These are phyloP conservation scores for Ephemerocybe angulata DNA, from an alignment of 768 basidiomycete species.

Conservation along the genomic window DNA sequence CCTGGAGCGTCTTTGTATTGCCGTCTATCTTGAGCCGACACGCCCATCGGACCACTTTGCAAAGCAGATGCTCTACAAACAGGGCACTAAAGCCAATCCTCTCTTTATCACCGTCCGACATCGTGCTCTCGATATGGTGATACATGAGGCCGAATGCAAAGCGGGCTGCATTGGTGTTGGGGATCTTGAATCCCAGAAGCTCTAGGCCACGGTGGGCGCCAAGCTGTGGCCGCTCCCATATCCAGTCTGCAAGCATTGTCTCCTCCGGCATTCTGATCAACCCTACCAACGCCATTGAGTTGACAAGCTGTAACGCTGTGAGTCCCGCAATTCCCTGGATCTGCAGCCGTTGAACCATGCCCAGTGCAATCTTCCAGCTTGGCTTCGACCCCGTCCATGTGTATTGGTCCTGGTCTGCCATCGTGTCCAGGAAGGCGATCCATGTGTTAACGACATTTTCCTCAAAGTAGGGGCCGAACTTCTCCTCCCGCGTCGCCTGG, in stretches of 20 bases:
- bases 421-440: not conserved
- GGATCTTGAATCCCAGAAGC: conserved; percentile 8
- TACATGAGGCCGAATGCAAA: conserved; percentile 11
- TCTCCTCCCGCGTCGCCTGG: not conserved
- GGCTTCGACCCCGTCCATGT: not conserved
- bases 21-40: not conserved
- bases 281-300: conserved; percentile 11
- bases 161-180: conserved; percentile 1
- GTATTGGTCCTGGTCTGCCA: conserved; percentile 4
- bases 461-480: conserved; percentile 8
- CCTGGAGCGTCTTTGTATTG: not conserved
- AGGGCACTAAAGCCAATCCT: conserved; percentile 15
- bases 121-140: conserved; percentile 6
- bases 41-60: conserved; percentile 18
- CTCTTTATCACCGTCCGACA: conserved; percentile 11
- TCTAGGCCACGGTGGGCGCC: conserved; percentile 12
- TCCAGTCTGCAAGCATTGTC: conserved; percentile 10
- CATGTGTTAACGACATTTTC: conserved; percentile 1
- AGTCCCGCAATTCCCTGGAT: conserved; percentile 8
- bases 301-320: conserved; percentile 13
- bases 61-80: conserved; percentile 18
- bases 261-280: conserved; percentile 3
- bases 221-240: not conserved
- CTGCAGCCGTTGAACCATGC: not conserved
- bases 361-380: conserved; percentile 8